Base-by-base conservation (phyloP, 257 asterid species). In the Fraxinus pennsylvanica region DNA sequence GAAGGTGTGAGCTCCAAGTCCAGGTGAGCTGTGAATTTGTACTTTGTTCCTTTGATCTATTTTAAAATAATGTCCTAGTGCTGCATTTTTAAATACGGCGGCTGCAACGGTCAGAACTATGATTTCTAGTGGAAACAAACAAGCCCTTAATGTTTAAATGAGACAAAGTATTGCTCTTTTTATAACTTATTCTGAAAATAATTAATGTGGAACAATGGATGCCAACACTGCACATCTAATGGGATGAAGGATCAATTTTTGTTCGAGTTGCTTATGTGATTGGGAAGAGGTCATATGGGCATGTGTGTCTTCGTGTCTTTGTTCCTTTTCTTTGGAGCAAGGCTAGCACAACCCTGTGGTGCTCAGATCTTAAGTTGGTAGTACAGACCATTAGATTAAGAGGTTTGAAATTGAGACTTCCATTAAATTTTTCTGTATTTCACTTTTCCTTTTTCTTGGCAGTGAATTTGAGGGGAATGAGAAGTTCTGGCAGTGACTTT, bases 1-100 rank as follows among this genome's bases (percentile, higher is more conserved):
- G 95, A 92, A 81, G 93, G 87, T 66, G 83, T 81, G 54, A 36
- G 78, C 72, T 86, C 94, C 82, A 87, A 79, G 82, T 89, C 97
- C 82, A 76, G 91, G 89, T 87, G 59, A 81, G 84, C 78, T 57
- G 29, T 22, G 72, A 19, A 66, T 71, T 6, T 70, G 43, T 76
- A 32, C 1, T 38, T 39, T n/a, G 25, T 59, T 21, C 13, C 19
- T 30, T 54, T 57, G 33, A 61, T 57, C 66, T 57, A 57, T 57
- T 59, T 59, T 71, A 71, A 66, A 10, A 65, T 79, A 73, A 68
- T 74, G 61, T 76, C 5, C 61, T 76, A 65, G 72, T 81, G 68
- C 68, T 81, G 81, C 45, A 32, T 70, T 19, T 35, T 78, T 74
- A 39, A 38, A 67, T 74, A 25, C 27, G 27, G 27, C 27, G 27